Base-by-base conservation (phyloP, 2,329 filamentous ascomycete genomes). In the Xylariaceae sp. region DNA sequence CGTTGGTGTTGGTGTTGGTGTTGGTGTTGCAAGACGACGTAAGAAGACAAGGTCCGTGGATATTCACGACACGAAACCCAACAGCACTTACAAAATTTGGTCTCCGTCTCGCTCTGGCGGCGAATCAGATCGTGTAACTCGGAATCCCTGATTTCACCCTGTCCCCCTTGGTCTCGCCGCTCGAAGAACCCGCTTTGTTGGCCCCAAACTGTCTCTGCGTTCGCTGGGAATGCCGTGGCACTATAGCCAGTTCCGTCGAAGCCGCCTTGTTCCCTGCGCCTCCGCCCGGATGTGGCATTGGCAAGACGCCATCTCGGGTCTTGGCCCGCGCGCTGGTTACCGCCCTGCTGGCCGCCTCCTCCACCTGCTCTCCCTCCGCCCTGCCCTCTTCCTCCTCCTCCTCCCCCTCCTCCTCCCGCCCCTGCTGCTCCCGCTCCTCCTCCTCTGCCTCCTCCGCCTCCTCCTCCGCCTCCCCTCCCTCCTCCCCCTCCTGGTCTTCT, bases 61-160 rank as follows among this genome's bases (percentile, higher is more conserved):
- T 30, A 3, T 42, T 9, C 13, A 9, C 37, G 9, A 9, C 8
- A 5, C 5, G 17, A 23, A 39, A 34, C 17, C 8, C 9, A 9
- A 18, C 13, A 18, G n/a, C 17, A 54, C 59, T 56, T 58, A 61
- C 59, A 57, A 45, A 56, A 47, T 15, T 3, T 54, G 18, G 56
- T 59, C 53, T 44, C 23, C 2, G 51, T 2, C 13, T 23, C 45
- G 10, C 35, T 34, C 18, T 13, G 35, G n/a, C 30, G n/a, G 34
- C 56, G 53, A 34, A 47, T 52, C 45, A 23, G 51, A 10, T 39
- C 45, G 4, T 45, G 48, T 30, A 30, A 5, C 23, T 30, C 23
- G 23, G 23, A 30, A 30, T 5, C 23, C 23, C 23, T 30, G 23
- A 5, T 30, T 30, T 30, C 23, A 30, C 23, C 4, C 23, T 30